Conservation (phyloP, 2,329 filamentous ascomycete genomes). For the Fusarium longipes region DNA sequence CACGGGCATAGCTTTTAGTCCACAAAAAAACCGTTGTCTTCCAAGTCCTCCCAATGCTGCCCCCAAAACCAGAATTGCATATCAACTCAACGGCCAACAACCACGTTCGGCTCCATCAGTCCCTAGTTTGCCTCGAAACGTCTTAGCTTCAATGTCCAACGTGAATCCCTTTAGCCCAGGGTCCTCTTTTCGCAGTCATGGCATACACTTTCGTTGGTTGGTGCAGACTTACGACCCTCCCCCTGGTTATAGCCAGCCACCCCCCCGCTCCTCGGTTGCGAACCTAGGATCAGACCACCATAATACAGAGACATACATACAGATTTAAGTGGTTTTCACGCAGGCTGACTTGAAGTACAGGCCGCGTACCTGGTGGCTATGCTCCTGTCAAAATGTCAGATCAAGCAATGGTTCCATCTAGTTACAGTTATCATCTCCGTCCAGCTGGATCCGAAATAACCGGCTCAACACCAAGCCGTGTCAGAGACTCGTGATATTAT, state of each 20-base stretch:
- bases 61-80: constrained; percentile 32
- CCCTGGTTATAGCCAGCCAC: constrained; percentile 43
- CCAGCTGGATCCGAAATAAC: constrained; percentile 23
- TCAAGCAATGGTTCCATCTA: constrained; percentile 27
- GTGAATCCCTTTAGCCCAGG: constrained; percentile 32
- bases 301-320: constrained; percentile 31
- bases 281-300: constrained; percentile 48
- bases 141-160: constrained; percentile 29
- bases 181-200: constrained; percentile 35
- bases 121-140: constrained; percentile 30
- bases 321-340: constrained; percentile 19
- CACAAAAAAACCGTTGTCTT: constrained; percentile 44
- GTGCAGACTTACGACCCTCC: constrained; percentile 30
- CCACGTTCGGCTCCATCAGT: constrained; percentile 34
- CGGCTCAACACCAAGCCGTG: constrained; percentile 9
- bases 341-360: constrained; percentile 23
- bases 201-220: constrained; percentile 38
- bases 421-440: constrained; percentile 33
- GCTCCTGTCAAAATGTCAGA: constrained; percentile 21
- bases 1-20: constrained; percentile 25
- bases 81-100: constrained; percentile 40
- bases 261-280: constrained; percentile 46
- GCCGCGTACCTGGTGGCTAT: constrained; percentile 22
- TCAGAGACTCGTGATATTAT: constrained; percentile 35
- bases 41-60: constrained; percentile 29